These are phyloP conservation scores for Pisolithus tinctorius DNA, from an alignment of 768 basidiomycete species.

Conservation along the genomic window DNA sequence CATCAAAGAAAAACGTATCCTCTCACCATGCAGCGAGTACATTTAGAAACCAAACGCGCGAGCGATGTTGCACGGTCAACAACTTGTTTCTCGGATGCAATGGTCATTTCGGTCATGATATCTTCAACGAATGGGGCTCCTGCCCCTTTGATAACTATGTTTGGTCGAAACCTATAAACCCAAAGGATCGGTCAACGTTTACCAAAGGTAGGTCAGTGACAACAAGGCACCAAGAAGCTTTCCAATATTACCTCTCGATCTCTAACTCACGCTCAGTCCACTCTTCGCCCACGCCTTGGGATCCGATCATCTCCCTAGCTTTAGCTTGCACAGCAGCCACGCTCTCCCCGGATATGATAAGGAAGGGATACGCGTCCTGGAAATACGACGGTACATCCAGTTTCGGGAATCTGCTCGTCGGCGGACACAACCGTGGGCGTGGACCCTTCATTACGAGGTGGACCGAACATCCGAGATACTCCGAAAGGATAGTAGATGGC, in stretches of 20 bases:
- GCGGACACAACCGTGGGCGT: conserved; percentile 39
- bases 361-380: conserved; percentile 68
- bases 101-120: conserved; percentile 52
- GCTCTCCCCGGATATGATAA: conserved; percentile 64
- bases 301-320: conserved; percentile 39
- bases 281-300: conserved; percentile 40
- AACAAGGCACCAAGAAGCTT: not conserved
- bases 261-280: conserved; percentile 47
- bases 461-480: conserved; percentile 55
- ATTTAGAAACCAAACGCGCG: conserved; percentile 60
- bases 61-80: conserved; percentile 10
- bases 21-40: conserved; percentile 63
- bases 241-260: conserved; percentile 49
- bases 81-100: conserved; percentile 33
- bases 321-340: conserved; percentile 44
- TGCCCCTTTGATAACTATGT: conserved; percentile 60
- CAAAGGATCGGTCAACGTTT: conserved; percentile 3
- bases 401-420: conserved; percentile 51
- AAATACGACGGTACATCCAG: conserved; percentile 50
- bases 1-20: conserved; percentile 12
- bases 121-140: conserved; percentile 71
- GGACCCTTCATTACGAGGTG: conserved; percentile 66
- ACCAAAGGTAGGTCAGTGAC: not conserved
- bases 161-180: conserved; percentile 60
- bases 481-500: conserved; percentile 51